phyloP scores from a whole-genome alignment of 148 eudicot genomes.

The Camellia lanceoleosa region DNA sequence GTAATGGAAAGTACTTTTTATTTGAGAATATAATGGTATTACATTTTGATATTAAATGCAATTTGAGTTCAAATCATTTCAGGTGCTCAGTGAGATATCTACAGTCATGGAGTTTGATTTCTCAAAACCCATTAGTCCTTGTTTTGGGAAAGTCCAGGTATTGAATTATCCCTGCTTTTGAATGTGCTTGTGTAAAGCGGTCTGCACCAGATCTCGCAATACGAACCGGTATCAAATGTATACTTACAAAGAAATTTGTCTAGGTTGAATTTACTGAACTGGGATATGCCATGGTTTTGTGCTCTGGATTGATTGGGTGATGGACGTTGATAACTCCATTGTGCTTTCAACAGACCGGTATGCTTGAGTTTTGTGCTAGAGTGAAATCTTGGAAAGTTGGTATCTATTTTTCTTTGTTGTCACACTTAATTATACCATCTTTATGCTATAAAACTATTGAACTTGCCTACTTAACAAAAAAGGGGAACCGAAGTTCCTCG shows the following conservation, averaged over 20 bases:
- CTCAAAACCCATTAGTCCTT: conserved; percentile 50
- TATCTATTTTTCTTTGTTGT: neutral
- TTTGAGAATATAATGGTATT: neutral
- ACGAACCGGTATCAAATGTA: neutral
- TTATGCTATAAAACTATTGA: neutral
- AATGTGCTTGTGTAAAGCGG: neutral
- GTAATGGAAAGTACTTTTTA: neutral
- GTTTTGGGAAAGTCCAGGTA: conserved; percentile 66
- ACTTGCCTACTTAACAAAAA: neutral
- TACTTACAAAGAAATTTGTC: conserved; percentile 5
- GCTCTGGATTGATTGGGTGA: conserved; percentile 92
- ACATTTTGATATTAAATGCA: neutral
- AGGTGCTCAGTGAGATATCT: conserved; percentile 60
- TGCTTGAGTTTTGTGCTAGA: neutral
- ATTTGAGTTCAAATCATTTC: conserved; percentile 11
- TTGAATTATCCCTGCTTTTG: neutral
- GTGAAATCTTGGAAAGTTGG: neutral
- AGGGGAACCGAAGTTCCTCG: neutral
- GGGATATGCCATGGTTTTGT: conserved; percentile 88
- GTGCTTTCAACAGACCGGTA: conserved; percentile 80
- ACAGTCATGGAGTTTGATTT: conserved; percentile 82
- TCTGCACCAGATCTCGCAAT: no score
- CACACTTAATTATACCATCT: neutral
- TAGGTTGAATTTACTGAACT: conserved; percentile 56
- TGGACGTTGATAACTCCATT: conserved; percentile 45